These are phyloP conservation scores for Boletus fagicola DNA, from an alignment of 768 basidiomycete genomes.

Conservation along the genomic window DNA sequence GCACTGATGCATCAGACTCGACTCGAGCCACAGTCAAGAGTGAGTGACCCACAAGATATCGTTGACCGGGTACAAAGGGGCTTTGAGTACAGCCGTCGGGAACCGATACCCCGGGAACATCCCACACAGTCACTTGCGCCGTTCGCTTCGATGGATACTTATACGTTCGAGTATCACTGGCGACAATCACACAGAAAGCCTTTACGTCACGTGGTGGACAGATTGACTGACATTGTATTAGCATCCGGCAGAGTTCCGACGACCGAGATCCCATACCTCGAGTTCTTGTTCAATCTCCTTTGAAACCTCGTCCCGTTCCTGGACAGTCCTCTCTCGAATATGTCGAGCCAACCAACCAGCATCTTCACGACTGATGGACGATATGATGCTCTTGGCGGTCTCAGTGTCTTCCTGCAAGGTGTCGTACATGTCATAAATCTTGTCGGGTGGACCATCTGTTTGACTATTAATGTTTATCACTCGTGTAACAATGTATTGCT, in stretches of 20 bases:
- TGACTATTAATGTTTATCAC: neutral
- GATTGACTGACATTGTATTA: constrained; percentile 37
- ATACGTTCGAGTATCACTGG: constrained; percentile 58
- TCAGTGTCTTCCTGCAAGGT: constrained; percentile 55
- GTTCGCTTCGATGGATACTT: constrained; percentile 52
- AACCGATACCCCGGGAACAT: constrained; percentile 52
- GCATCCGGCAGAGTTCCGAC: neutral
- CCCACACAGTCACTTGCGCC: constrained; percentile 85
- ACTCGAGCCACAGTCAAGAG: neutral
- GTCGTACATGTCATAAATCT: constrained; percentile 58
- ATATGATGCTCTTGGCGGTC: constrained; percentile 43
- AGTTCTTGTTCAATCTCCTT: constrained; percentile 74
- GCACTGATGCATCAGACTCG: neutral
- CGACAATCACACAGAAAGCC: constrained; percentile 70
- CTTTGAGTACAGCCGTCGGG: constrained; percentile 51
- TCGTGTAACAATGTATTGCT: neutral
- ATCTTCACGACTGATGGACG: constrained; percentile 40
- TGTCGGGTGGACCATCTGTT: constrained; percentile 38
- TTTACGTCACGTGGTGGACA: constrained; percentile 77
- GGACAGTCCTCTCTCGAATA: constrained; percentile 46
- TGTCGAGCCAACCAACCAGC: constrained; percentile 64
- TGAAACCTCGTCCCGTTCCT: constrained; percentile 47
- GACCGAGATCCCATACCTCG: constrained; percentile 45
- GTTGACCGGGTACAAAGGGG: constrained; percentile 58
- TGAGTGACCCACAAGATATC: constrained; percentile 56